Evolutionary conservation across 1,284 basidiomycete species (phyloP).

Genomic region (Nidula niveotomentosa): DNA sequence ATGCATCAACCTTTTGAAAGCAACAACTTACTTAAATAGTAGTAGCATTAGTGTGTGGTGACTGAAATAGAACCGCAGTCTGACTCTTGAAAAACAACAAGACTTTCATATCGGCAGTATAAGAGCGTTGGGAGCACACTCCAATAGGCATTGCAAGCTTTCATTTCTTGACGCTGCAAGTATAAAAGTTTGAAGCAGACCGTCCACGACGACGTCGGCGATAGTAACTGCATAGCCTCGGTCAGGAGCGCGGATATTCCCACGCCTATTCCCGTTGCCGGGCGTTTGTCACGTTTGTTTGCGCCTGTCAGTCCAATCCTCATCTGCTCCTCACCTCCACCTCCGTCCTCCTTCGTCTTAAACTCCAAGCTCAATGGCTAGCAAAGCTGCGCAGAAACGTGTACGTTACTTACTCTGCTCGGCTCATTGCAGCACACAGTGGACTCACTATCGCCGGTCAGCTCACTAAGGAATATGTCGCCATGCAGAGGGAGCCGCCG

Average conservation of each 20-base stretch:
- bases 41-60: no score
- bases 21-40: no score
- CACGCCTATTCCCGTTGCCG: neutral
- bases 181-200: neutral
- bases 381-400: constrained; percentile 82
- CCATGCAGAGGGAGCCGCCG: constrained; percentile 92
- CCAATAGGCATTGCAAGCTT: no score
- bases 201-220: neutral
- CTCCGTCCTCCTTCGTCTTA: neutral
- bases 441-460: constrained; percentile 26
- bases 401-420: constrained; percentile 40
- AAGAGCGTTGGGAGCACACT: no score
- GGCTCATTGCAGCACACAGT: constrained; percentile 4
- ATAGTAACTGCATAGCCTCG: no score
- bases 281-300: constrained; percentile 9
- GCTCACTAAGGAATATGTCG: constrained; percentile 88
- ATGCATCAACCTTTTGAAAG: no score
- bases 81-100: no score
- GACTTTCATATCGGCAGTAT: no score
- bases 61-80: no score
- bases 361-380: constrained; percentile 54
- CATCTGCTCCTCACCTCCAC: constrained; percentile 18
- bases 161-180: neutral
- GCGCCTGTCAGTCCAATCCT: constrained; percentile 13
- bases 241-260: neutral